phyloP scores from a whole-genome alignment of 495 filamentous ascomycete species.

The Physcia stellaris region DNA sequence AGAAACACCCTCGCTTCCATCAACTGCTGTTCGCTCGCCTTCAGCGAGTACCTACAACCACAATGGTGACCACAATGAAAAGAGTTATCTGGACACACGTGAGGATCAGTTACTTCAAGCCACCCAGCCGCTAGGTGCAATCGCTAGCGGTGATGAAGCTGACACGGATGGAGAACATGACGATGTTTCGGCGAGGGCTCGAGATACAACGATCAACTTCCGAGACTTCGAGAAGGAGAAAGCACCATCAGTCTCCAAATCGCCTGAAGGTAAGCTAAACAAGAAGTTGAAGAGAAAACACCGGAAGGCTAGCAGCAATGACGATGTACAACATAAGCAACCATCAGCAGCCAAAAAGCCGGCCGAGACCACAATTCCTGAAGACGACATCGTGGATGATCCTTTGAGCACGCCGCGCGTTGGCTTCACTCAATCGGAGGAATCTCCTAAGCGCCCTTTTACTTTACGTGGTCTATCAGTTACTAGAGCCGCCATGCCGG shows the following conservation, averaged over 20 bases:
- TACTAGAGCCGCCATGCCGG: slow-evolving; percentile 16
- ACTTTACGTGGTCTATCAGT: slow-evolving; percentile 30
- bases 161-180: slow-evolving; percentile 25
- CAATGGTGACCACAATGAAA: slow-evolving; percentile 23
- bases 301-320: slow-evolving; percentile 12
- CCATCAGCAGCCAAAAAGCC: not conserved
- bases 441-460: slow-evolving; percentile 26
- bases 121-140: slow-evolving; percentile 17
- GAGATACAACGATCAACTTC: slow-evolving; percentile 17
- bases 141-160: slow-evolving; percentile 35
- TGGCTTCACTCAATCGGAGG: slow-evolving; percentile 8
- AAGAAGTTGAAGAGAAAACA: slow-evolving; percentile 24
- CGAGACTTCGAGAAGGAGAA: slow-evolving; percentile 30
- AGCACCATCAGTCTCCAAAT: slow-evolving; percentile 7
- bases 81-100: slow-evolving; percentile 16
- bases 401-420: slow-evolving; percentile 6
- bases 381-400: slow-evolving; percentile 12
- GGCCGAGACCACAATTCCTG: not conserved
- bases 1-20: slow-evolving; percentile 35
- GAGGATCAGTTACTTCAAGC: slow-evolving; percentile 5
- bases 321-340: slow-evolving; percentile 1
- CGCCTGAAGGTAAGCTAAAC: slow-evolving; percentile 24
- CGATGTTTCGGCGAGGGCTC: not conserved
- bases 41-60: slow-evolving; percentile 24
- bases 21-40: slow-evolving; percentile 25